Evolutionary conservation across 176 grass and related monocot species (phyloP).

Genomic region (Eleusine indica): DNA sequence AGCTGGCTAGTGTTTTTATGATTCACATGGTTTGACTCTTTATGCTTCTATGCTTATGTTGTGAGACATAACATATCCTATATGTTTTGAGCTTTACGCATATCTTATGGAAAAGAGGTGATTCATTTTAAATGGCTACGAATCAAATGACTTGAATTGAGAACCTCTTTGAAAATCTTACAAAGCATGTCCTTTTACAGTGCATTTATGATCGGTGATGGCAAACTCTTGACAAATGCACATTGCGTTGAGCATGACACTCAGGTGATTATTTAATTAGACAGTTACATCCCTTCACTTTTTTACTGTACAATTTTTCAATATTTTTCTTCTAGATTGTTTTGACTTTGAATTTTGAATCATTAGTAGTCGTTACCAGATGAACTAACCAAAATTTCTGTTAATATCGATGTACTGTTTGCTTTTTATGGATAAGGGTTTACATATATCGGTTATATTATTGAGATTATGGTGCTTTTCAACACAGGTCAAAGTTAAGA

Average conservation of each 20-base stretch:
- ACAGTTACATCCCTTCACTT: neutral
- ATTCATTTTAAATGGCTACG: neutral
- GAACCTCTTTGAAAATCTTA: constrained; percentile 23
- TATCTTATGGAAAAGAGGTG: constrained; percentile 12
- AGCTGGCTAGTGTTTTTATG: neutral
- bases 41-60: neutral
- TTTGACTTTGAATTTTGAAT: constrained; percentile 17
- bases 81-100: constrained; percentile 18
- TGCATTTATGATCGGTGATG: constrained; percentile 98
- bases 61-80: neutral
- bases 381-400: constrained; percentile 17
- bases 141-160: constrained; percentile 6
- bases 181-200: constrained; percentile 45
- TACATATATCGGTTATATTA: constrained; percentile 26
- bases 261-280: constrained; percentile 62
- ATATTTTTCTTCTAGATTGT: neutral
- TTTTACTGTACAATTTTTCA: constrained; percentile 16
- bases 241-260: constrained; percentile 93
- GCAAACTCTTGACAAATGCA: constrained; percentile 94
- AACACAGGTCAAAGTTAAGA: constrained; percentile 89
- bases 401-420: neutral
- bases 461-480: constrained; percentile 24
- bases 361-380: neutral
- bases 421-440: constrained; percentile 21
- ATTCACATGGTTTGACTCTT: neutral